phyloP scores from a whole-genome alignment of 345 rosid genomes.

The Hibiscus trionum region DNA sequence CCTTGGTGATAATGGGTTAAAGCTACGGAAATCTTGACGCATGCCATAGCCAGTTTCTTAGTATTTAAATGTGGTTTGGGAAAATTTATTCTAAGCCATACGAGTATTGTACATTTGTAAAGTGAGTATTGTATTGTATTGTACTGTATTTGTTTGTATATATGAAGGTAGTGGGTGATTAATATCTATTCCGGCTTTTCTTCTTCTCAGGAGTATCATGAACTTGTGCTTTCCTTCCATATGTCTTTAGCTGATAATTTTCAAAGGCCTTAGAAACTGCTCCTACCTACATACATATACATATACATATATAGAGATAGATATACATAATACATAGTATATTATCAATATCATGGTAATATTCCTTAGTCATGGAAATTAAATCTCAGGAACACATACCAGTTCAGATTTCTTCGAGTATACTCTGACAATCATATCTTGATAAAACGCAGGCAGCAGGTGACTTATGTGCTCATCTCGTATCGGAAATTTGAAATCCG shows the following conservation, averaged over 20 bases:
- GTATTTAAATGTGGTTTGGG: neutral
- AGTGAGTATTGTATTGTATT: neutral
- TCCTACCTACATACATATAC: constrained; percentile 24
- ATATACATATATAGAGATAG: neutral
- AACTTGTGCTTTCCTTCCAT: constrained; percentile 23
- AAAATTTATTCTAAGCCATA: neutral
- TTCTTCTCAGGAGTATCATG: constrained; percentile 34
- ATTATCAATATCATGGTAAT: neutral
- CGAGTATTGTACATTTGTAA: neutral
- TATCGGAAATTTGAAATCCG: constrained; percentile 23
- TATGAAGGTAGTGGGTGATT: neutral
- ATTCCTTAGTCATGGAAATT: neutral
- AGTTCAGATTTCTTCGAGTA: constrained; percentile 49
- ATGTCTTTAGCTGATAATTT: constrained; percentile 35
- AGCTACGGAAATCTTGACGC: neutral
- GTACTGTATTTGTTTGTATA: neutral
- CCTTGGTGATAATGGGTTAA: neutral
- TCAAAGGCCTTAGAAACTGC: constrained; percentile 40
- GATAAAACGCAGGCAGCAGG: constrained; percentile 37
- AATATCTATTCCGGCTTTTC: constrained; percentile 12
- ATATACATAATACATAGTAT: neutral
- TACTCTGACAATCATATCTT: constrained; percentile 49
- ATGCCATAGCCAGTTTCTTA: neutral
- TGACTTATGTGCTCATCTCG: constrained; percentile 32
- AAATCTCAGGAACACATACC: constrained; percentile 24